Evolutionary conservation across 2,329 filamentous ascomycete species (phyloP).

Genomic region (Chaetomiaceae sp.): DNA sequence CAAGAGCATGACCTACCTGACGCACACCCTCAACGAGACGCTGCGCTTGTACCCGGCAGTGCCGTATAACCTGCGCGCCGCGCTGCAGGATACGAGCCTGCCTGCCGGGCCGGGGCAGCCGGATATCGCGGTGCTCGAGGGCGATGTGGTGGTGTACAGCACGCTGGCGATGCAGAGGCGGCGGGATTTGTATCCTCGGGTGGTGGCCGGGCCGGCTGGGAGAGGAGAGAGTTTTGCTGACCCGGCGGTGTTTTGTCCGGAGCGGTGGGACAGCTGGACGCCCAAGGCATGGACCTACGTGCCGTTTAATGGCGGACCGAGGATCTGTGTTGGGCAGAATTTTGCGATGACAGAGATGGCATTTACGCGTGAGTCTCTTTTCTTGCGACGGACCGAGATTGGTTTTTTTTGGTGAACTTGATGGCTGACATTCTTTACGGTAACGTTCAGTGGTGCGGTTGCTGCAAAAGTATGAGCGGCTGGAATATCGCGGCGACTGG

Average conservation of each 20-base stretch:
- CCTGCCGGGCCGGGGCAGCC: constrained; percentile 24
- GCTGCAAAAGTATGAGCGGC: constrained; percentile 54
- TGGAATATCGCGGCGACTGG: constrained; percentile 48
- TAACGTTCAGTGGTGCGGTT: constrained; percentile 42
- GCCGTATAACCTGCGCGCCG: constrained; percentile 29
- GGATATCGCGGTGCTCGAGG: constrained; percentile 26
- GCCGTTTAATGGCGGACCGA: constrained; percentile 38
- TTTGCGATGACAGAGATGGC: constrained; percentile 58
- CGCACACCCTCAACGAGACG: constrained; percentile 41
- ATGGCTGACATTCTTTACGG: not conserved
- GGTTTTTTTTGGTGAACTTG: not conserved
- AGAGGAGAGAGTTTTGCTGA: constrained; percentile 25
- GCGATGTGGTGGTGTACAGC: constrained; percentile 28
- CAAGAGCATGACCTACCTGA: constrained; percentile 46
- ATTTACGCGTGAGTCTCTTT: constrained; percentile 38
- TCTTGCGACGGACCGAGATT: not conserved
- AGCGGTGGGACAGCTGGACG: constrained; percentile 31
- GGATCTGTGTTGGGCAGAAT: constrained; percentile 54
- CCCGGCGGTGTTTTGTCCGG: constrained; percentile 29
- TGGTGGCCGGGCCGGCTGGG: not conserved
- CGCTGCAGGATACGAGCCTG: constrained; percentile 26
- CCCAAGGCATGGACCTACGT: constrained; percentile 34
- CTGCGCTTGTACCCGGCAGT: constrained; percentile 30
- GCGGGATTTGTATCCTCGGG: constrained; percentile 28
- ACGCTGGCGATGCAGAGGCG: constrained; percentile 30